Percentiles rank a stretch among this genome's conserved stretches.
phyloP scores from a whole-genome alignment of 2,329 filamentous ascomycete species.

The Aspergillus novofumigatus region DNA sequence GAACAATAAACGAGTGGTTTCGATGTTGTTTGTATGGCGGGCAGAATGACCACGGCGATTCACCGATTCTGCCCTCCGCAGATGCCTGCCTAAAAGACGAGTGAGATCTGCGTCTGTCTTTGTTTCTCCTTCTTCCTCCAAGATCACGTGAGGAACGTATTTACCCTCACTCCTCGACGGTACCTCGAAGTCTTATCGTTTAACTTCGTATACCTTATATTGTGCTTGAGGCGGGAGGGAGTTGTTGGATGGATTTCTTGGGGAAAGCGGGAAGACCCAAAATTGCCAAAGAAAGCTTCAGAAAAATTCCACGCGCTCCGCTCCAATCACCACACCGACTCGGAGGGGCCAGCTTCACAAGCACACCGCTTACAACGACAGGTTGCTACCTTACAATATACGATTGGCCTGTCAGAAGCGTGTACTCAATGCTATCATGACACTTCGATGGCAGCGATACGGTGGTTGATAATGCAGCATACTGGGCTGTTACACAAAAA shows the following conservation, averaged over 20 bases:
- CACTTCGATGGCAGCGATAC: neutral
- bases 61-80: neutral
- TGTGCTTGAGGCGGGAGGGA: neutral
- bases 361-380: conserved; percentile 12
- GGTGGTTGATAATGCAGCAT: neutral
- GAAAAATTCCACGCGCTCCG: conserved; percentile 22
- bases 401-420: neutral
- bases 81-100: neutral
- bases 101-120: neutral
- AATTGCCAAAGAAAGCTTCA: conserved; percentile 2
- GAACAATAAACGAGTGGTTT: neutral
- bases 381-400: neutral
- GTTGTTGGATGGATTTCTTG: neutral
- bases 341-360: conserved; percentile 14
- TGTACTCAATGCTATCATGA: neutral
- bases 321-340: conserved; percentile 21
- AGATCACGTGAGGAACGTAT: neutral
- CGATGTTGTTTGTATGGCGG: neutral
- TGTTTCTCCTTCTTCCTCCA: neutral
- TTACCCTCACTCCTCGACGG: neutral
- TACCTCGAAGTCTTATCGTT: neutral
- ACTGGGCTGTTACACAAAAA: neutral
- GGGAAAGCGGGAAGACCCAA: conserved; percentile 5
- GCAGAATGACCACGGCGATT: neutral
- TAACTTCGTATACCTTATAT: neutral